phyloP scores from a whole-genome alignment of 805 yeast genomes.

The Kazachstania taianensis region DNA sequence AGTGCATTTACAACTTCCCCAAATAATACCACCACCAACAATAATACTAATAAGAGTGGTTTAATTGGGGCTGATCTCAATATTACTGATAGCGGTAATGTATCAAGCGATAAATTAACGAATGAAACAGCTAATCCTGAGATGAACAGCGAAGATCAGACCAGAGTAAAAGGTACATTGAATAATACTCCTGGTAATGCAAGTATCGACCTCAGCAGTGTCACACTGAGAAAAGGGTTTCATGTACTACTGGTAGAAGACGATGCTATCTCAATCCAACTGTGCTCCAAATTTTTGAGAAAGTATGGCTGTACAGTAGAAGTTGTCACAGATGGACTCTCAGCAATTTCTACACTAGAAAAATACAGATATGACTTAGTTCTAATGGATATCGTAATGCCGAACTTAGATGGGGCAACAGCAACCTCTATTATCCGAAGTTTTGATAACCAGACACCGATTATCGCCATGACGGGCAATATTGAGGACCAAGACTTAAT shows the following conservation, averaged over 20 bases:
- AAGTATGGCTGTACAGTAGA: slow-evolving; percentile 90
- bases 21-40: background rate
- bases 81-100: background rate
- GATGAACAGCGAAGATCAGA: slow-evolving; percentile 7
- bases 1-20: background rate
- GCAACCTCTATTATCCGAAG: slow-evolving; percentile 84
- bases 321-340: slow-evolving; percentile 84
- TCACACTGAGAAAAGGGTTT: slow-evolving; percentile 34
- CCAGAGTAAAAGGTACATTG: slow-evolving; percentile 1
- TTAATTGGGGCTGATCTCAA: background rate
- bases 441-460: slow-evolving; percentile 77
- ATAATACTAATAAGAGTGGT: background rate
- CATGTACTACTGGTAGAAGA: slow-evolving; percentile 74
- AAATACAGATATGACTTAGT: slow-evolving; percentile 65
- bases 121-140: background rate
- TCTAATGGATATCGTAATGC: slow-evolving; percentile 84
- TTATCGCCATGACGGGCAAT: slow-evolving; percentile 90
- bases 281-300: slow-evolving; percentile 71
- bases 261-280: slow-evolving; percentile 70
- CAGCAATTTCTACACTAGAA: slow-evolving; percentile 72
- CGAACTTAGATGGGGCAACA: slow-evolving; percentile 78
- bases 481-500: slow-evolving; percentile 74
- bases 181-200: background rate
- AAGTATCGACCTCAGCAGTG: slow-evolving; percentile 1
- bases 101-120: background rate